phyloP scores from a whole-genome alignment of 164 flowering plant species.

The Houttuynia cordata region DNA sequence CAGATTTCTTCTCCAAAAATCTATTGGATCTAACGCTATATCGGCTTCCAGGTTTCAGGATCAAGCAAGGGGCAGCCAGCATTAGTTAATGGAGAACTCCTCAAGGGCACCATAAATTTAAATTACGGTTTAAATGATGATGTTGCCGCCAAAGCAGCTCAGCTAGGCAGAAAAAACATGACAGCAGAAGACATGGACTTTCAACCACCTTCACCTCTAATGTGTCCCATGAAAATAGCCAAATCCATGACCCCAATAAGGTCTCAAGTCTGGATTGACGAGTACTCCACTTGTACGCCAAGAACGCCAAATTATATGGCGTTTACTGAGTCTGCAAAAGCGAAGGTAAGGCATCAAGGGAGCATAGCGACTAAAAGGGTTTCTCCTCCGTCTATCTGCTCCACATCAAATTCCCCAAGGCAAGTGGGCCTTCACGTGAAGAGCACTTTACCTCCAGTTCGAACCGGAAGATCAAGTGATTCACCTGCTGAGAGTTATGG shows the following conservation, averaged over 20 bases:
- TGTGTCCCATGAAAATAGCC: neutral
- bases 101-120: neutral
- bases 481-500: neutral
- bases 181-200: neutral
- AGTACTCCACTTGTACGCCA: neutral
- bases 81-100: neutral
- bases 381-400: neutral
- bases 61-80: neutral
- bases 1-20: neutral
- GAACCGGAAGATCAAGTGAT: neutral
- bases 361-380: neutral
- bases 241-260: neutral
- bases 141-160: neutral
- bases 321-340: constrained; percentile 1
- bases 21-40: neutral
- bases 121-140: neutral
- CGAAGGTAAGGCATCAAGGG: neutral
- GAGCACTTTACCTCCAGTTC: neutral
- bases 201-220: neutral
- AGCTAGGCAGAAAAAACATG: neutral
- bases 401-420: neutral
- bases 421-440: neutral
- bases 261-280: neutral
- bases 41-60: neutral
- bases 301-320: constrained; percentile 2